These are phyloP conservation scores for Cladosporium halotolerans DNA, from an alignment of 2,329 filamentous ascomycete species.

Conservation along the genomic window DNA sequence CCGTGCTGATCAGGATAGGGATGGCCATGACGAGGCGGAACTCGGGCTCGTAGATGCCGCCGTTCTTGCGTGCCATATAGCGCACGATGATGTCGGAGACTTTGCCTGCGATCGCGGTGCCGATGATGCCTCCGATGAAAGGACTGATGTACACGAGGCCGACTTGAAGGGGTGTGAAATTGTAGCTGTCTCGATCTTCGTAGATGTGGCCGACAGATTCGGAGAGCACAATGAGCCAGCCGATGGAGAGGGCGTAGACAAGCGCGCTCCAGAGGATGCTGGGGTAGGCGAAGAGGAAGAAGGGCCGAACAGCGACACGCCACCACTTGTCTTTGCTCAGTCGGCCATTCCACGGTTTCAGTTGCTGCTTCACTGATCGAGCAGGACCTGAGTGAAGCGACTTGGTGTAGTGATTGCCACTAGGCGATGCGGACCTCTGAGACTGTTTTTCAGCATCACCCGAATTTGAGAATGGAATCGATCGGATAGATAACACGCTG, in stretches of 20 bases:
- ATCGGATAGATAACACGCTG: neutral
- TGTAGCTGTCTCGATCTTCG: slow-evolving; percentile 61
- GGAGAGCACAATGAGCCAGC: slow-evolving; percentile 92
- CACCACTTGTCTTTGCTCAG: slow-evolving; percentile 73
- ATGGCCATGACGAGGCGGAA: slow-evolving; percentile 84
- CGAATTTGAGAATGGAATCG: neutral
- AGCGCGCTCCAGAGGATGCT: slow-evolving; percentile 81
- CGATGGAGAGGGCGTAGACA: slow-evolving; percentile 81
- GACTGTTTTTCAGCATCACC: neutral
- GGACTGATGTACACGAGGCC: slow-evolving; percentile 86
- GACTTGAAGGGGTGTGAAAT: slow-evolving; percentile 73
- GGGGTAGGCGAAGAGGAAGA: slow-evolving; percentile 82
- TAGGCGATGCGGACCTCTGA: neutral
- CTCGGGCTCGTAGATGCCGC: slow-evolving; percentile 92
- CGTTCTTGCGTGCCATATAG: slow-evolving; percentile 75
- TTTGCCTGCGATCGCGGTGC: slow-evolving; percentile 85
- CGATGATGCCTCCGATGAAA: slow-evolving; percentile 80
- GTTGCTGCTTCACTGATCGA: slow-evolving; percentile 66
- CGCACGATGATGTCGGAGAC: slow-evolving; percentile 80
- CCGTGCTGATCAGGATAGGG: slow-evolving; percentile 71
- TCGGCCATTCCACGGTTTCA: slow-evolving; percentile 71
- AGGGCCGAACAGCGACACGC: slow-evolving; percentile 69
- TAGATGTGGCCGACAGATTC: slow-evolving; percentile 81
- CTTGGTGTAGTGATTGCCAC: slow-evolving; percentile 56
- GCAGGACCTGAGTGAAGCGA: slow-evolving; percentile 60